Evolutionary conservation across 805 yeast species (phyloP).

Genomic region (Lipomyces kockii): DNA sequence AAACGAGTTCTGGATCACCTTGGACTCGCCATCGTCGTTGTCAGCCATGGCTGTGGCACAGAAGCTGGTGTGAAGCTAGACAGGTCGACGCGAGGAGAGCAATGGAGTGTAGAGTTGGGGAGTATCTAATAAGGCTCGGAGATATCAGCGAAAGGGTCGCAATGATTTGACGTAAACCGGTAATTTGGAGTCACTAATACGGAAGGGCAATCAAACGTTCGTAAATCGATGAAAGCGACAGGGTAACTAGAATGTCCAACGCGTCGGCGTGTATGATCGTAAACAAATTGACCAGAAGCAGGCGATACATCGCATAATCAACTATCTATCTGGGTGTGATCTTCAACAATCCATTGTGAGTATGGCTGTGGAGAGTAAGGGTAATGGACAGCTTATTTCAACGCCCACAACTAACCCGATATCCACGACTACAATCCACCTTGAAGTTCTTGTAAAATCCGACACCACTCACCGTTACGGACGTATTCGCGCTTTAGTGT

Average conservation of each 20-base stretch:
- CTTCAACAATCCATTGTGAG: not conserved
- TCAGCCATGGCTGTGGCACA: conserved; percentile 7
- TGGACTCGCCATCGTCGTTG: not conserved
- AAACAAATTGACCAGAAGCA: not conserved
- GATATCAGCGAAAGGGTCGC: no score
- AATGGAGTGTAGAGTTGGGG: not conserved
- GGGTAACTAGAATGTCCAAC: not conserved
- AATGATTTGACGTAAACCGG: no score
- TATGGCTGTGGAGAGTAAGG: not conserved
- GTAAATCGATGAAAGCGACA: not conserved
- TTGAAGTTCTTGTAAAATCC: conserved; percentile 22
- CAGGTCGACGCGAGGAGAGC: not conserved
- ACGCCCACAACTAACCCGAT: not conserved
- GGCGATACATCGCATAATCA: not conserved
- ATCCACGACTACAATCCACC: conserved; percentile 10
- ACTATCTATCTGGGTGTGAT: not conserved
- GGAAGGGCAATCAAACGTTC: no score
- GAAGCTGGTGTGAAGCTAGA: not conserved
- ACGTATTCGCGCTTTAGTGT: conserved; percentile 10
- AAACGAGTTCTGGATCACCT: not conserved
- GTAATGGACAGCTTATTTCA: not conserved
- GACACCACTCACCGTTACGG: not conserved
- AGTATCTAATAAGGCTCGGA: not conserved
- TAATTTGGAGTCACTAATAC: no score
- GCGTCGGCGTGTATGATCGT: not conserved